Base-by-base conservation (phyloP, 345 rosid species). In the Salix brachista region DNA sequence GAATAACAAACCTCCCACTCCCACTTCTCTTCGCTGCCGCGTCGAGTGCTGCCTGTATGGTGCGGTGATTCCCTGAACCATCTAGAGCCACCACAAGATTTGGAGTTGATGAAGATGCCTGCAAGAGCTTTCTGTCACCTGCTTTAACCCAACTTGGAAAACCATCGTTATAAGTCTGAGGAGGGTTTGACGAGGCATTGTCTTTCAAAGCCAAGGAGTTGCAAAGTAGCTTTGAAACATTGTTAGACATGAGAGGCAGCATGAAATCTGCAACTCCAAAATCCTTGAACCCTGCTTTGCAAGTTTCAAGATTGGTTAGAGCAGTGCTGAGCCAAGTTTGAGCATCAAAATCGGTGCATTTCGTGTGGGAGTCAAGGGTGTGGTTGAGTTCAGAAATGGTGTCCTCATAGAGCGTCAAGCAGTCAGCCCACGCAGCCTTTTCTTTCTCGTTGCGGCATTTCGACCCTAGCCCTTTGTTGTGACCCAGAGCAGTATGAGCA, bases 291-390 rank as follows among this genome's bases (percentile, higher is more conserved):
- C 98, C 97, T 2, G 84, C 74, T 21, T 87, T 81, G 72, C 97
- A 94, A 0, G 96, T 92, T 48, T 91, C 94, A 2, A 92, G 83
- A 80, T 92, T 89, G 23, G 97, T 94, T 19, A 90, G 85, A n/a
- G 97, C 90, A 16, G 96, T 72, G 77, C 98, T 91, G 28, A 94
- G 91, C 98, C 97, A 94, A 5, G 94, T 92, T 65, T 88, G 97
- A 4, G 81, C 69, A 70, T 94, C 98, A 72, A 86, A 89, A 42
- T 87, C 81, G 39, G 93, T 85, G 84, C 90, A 85, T 60, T 80
- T 89, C 37, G 86, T 75, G 79, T 69, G 69, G 28, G 88, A 69
- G 74, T 71, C 86, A 0, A 90, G 76, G 42, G 96, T 91, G 36
- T 80, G 81, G 86, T 91, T 92, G 68, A 94, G 86, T 36, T 89